Evolutionary conservation across 495 filamentous ascomycete genomes (phyloP).

Genomic region (Penicillium coprophilum): DNA sequence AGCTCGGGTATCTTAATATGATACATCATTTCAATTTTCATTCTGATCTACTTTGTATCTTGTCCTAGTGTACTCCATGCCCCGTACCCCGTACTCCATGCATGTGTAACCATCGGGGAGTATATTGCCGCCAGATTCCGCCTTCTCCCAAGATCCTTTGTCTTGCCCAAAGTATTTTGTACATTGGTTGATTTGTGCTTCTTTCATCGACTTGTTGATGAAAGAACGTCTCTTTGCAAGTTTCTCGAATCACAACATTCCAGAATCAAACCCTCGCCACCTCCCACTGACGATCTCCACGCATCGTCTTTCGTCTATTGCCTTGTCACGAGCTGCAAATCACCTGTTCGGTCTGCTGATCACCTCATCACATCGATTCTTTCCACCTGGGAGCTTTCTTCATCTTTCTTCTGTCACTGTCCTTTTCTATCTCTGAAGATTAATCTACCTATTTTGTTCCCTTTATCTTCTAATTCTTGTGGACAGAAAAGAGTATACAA

Average conservation of each 20-base stretch:
- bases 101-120: background rate
- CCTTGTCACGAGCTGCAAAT: conserved; percentile 26
- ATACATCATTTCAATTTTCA: conserved; percentile 18
- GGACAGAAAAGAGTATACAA: conserved; percentile 3
- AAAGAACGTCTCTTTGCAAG: background rate
- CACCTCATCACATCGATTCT: conserved; percentile 27
- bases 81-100: no score
- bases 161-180: background rate
- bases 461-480: background rate
- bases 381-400: background rate
- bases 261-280: background rate
- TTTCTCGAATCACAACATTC: background rate
- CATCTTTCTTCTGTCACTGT: background rate
- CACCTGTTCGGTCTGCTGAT: conserved; percentile 33
- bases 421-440: background rate
- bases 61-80: no score
- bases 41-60: background rate
- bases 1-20: conserved; percentile 21
- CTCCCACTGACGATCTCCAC: conserved; percentile 3
- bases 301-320: conserved; percentile 4
- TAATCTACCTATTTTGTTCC: background rate
- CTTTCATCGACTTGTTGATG: background rate
- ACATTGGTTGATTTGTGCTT: background rate
- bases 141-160: conserved; percentile 9
- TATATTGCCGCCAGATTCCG: conserved; percentile 6